Percentiles rank a stretch among this genome's conserved stretches.
Evolutionary conservation across 106 monocot species (phyloP).

Genomic region (Dioscorea dumetorum): DNA sequence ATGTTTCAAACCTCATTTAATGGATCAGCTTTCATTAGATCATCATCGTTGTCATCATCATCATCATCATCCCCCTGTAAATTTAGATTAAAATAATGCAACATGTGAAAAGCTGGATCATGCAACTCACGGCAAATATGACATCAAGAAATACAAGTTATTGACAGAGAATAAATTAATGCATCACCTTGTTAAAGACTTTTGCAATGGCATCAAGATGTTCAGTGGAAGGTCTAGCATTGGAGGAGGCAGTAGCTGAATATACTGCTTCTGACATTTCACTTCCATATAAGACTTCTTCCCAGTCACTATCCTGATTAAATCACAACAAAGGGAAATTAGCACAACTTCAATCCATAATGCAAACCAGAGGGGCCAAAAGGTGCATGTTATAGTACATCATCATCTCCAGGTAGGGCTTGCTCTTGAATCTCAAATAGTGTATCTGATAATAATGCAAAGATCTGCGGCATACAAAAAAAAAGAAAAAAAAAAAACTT

Average conservation of each 20-base stretch:
- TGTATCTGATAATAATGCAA: slow-evolving; percentile 62
- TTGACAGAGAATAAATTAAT: not conserved
- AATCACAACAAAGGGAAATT: not conserved
- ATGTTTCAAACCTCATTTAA: slow-evolving; percentile 67
- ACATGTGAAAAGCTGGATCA: not conserved
- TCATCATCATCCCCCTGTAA: slow-evolving; percentile 29
- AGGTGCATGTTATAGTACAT: not conserved
- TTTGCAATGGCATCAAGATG: slow-evolving; percentile 82
- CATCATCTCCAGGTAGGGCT: slow-evolving; percentile 42
- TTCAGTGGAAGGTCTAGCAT: slow-evolving; percentile 39
- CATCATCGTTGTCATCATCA: slow-evolving; percentile 54
- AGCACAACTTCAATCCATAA: not conserved
- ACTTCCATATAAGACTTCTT: slow-evolving; percentile 36
- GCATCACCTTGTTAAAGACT: slow-evolving; percentile 58
- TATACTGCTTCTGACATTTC: slow-evolving; percentile 23
- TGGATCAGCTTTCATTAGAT: slow-evolving; percentile 63
- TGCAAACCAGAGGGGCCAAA: not conserved
- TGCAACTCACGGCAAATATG: not conserved
- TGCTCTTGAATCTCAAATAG: slow-evolving; percentile 83
- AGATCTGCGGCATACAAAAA: slow-evolving; percentile 44
- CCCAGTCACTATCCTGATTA: slow-evolving; percentile 83
- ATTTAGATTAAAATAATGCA: not conserved
- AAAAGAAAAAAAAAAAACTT: too few species aligned
- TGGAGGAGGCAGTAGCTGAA: slow-evolving; percentile 41
- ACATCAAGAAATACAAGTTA: not conserved